Conservation (phyloP, 345 rosid species). For the Citrus medica region DNA sequence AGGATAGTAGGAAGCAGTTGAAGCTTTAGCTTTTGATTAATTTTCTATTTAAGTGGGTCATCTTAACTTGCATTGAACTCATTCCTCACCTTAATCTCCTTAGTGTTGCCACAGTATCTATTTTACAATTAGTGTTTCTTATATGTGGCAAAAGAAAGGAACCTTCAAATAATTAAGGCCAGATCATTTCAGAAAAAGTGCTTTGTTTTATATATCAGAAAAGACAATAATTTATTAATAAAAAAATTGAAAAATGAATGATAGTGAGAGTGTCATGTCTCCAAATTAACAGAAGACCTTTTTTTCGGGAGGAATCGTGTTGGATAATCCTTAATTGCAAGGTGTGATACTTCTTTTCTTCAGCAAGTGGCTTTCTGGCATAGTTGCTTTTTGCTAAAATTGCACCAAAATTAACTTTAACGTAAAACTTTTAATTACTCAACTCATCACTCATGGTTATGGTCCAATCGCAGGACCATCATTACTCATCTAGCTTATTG, state of each 20-base stretch:
- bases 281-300: background rate
- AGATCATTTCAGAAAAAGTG: conserved; percentile 16
- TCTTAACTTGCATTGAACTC: conserved; percentile 33
- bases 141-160: conserved; percentile 20
- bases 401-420: background rate
- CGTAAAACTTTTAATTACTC: background rate
- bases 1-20: conserved; percentile 22
- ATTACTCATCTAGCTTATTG: background rate
- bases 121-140: conserved; percentile 12
- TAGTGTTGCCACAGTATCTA: conserved; percentile 5
- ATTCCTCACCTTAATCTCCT: conserved; percentile 29
- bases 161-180: conserved; percentile 15
- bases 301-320: conserved; percentile 7
- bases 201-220: conserved; percentile 21
- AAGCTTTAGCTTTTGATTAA: conserved; percentile 13
- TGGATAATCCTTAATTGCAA: conserved; percentile 15
- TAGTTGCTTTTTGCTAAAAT: background rate
- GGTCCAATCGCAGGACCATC: no score
- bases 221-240: conserved; percentile 14
- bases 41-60: conserved; percentile 27
- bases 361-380: conserved; percentile 6
- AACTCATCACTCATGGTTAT: no score
- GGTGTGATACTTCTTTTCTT: conserved; percentile 10
- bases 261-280: conserved; percentile 10
- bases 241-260: background rate